A percentile compares a stretch with the other conserved stretches of the same genome.
Evolutionary conservation across 164 flowering plant genomes (phyloP).

Genomic region (Saururus chinensis): DNA sequence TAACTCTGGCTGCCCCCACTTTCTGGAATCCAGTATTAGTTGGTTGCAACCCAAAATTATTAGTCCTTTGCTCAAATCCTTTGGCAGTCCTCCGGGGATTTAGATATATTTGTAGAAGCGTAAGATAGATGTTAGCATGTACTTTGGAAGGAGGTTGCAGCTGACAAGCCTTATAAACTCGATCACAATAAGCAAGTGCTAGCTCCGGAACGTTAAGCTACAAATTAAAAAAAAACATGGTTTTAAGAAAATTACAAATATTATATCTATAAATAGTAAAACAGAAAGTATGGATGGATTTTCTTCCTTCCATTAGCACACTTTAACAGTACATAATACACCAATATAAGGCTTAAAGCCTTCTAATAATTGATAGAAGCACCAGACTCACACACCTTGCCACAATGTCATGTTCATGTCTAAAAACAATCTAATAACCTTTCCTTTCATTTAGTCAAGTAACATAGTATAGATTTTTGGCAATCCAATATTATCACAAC

Average conservation of each 20-base stretch:
- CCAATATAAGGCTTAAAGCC: neutral
- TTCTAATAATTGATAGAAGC: neutral
- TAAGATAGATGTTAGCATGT: conserved; percentile 67
- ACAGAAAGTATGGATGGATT: too few relatives aligned
- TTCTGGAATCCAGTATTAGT: conserved; percentile 30
- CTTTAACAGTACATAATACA: neutral
- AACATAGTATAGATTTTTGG: neutral
- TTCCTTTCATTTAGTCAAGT: neutral
- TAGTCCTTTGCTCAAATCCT: conserved; percentile 64
- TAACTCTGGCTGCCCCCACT: conserved; percentile 31
- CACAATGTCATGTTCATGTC: neutral
- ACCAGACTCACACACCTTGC: neutral
- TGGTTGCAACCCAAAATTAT: conserved; percentile 40
- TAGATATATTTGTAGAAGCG: conserved; percentile 89
- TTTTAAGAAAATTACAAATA: neutral
- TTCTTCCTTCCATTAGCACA: neutral
- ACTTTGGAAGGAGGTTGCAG: conserved; percentile 42
- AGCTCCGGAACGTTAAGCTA: conserved; percentile 90
- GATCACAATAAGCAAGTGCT: conserved; percentile 93
- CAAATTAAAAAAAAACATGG: conserved; percentile 12
- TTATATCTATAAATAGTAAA: too few relatives aligned
- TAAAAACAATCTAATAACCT: neutral
- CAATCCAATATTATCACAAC: neutral
- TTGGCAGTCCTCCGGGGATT: conserved; percentile 78
- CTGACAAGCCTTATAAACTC: conserved; percentile 53